A percentile compares a stretch with the other conserved stretches of the same genome.
Evolutionary conservation across 345 rosid species (phyloP).

Genomic region (Ceriops decandra): DNA sequence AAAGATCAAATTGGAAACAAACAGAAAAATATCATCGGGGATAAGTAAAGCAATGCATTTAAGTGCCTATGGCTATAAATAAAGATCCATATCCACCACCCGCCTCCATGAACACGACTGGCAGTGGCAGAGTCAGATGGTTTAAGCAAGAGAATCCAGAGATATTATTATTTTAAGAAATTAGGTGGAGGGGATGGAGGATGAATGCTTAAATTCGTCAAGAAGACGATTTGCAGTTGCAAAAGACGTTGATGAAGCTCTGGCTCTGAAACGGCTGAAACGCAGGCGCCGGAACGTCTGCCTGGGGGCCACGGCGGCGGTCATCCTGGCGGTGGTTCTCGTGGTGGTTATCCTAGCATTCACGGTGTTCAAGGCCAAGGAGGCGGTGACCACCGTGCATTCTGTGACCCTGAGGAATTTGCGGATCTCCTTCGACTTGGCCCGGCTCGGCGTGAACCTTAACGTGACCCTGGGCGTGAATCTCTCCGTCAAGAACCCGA

Average conservation of each 20-base stretch:
- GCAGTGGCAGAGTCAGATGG: too few species aligned
- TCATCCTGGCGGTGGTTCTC: constrained; percentile 28
- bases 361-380: constrained; percentile 75
- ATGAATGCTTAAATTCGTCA: too few species aligned
- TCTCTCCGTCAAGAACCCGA: constrained; percentile 60
- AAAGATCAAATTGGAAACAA: too few species aligned
- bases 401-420: constrained; percentile 41
- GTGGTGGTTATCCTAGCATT: constrained; percentile 48
- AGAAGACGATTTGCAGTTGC: too few species aligned
- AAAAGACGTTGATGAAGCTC: not conserved
- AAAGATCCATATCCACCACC: too few species aligned
- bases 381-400: constrained; percentile 40
- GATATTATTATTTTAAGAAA: too few species aligned
- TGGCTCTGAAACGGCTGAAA: constrained; percentile 8
- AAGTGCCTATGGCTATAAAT: too few species aligned
- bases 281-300: constrained; percentile 40
- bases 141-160: too few species aligned
- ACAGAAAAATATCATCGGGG: too few species aligned
- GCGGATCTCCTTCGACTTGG: constrained; percentile 24
- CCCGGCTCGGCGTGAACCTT: constrained; percentile 25
- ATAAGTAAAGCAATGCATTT: too few species aligned
- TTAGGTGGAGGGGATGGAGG: too few species aligned
- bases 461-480: constrained; percentile 52
- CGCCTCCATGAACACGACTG: too few species aligned
- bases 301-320: constrained; percentile 24